phyloP scores from a whole-genome alignment of 73 alveolate species.

The Symbiodinium pilosum region DNA sequence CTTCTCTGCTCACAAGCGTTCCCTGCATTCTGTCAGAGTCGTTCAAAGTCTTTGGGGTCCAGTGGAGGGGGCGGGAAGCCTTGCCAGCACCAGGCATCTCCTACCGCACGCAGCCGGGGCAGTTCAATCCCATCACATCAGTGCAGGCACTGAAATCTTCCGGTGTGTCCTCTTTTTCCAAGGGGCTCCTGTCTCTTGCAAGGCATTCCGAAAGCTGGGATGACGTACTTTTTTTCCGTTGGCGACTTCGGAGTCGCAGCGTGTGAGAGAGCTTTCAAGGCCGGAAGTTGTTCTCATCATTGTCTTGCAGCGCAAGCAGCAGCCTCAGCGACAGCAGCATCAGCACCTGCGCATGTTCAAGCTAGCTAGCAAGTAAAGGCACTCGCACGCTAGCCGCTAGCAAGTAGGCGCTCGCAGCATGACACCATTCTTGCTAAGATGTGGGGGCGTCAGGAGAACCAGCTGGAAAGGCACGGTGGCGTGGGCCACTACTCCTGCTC shows the following conservation, averaged over 20 bases:
- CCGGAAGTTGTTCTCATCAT: neutral
- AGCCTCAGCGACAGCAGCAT: too few species aligned
- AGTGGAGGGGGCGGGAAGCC: too few species aligned
- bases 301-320: neutral
- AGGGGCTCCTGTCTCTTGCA: neutral
- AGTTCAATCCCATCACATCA: neutral
- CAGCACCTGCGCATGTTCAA: too few species aligned
- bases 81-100: neutral
- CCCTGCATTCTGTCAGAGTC: too few species aligned
- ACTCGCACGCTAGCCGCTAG: too few species aligned
- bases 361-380: too few species aligned
- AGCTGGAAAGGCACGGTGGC: conserved; percentile 53
- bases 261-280: conserved; percentile 53
- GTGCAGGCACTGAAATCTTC: neutral
- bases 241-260: conserved; percentile 83
- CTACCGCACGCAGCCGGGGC: neutral
- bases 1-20: too few species aligned
- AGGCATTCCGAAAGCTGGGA: conserved; percentile 53
- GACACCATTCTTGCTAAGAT: too few species aligned
- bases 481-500: conserved; percentile 38
- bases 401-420: too few species aligned
- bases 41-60: too few species aligned
- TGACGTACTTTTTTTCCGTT: conserved; percentile 68
- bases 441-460: conserved; percentile 14
- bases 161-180: neutral